phyloP scores from a whole-genome alignment of 2,329 filamentous ascomycete genomes.

The Ramularia collo-cygni region DNA sequence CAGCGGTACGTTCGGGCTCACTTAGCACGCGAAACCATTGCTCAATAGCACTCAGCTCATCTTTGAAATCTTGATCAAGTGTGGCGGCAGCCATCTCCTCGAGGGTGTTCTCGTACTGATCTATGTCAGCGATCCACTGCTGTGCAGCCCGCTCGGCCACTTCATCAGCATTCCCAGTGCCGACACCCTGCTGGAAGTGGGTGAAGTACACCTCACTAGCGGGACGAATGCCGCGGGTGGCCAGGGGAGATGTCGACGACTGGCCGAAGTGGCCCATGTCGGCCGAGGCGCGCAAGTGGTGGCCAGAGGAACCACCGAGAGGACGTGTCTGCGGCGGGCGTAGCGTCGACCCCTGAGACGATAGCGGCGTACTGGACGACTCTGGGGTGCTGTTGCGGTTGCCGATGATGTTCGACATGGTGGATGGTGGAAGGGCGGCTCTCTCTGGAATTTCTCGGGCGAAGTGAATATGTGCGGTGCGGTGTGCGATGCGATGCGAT shows the following conservation, averaged over 20 bases:
- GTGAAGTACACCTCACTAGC: conserved; percentile 91
- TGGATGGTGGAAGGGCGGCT: conserved; percentile 13
- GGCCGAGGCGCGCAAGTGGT: conserved; percentile 87
- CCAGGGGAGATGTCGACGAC: conserved; percentile 54
- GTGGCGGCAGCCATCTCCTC: conserved; percentile 99
- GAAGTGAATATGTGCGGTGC: conserved; percentile 4
- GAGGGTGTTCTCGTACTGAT: conserved; percentile 96
- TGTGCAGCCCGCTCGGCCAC: conserved; percentile 88
- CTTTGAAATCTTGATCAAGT: conserved; percentile 99
- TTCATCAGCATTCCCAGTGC: conserved; percentile 67
- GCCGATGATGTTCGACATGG: conserved; percentile 45
- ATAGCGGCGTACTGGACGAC: conserved; percentile 69
- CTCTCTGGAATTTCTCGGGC: conserved; percentile 2
- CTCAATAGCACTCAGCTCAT: conserved; percentile 96
- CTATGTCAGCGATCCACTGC: conserved; percentile 98
- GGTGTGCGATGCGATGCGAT: too few relatives aligned
- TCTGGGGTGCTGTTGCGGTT: conserved; percentile 98
- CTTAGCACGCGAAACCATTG: conserved; percentile 98
- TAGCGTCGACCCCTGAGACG: conserved; percentile 56
- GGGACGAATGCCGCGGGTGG: conserved; percentile 76
- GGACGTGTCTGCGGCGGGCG: conserved; percentile 53
- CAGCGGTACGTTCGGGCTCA: conserved; percentile 91
- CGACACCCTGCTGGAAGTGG: conserved; percentile 61
- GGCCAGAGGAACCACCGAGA: conserved; percentile 58
- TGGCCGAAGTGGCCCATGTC: conserved; percentile 91